Evolutionary conservation across 2,329 filamentous ascomycete genomes (phyloP), one percentile per base, ranked within the genome.

Genomic region (Tympanopsis confertula): DNA sequence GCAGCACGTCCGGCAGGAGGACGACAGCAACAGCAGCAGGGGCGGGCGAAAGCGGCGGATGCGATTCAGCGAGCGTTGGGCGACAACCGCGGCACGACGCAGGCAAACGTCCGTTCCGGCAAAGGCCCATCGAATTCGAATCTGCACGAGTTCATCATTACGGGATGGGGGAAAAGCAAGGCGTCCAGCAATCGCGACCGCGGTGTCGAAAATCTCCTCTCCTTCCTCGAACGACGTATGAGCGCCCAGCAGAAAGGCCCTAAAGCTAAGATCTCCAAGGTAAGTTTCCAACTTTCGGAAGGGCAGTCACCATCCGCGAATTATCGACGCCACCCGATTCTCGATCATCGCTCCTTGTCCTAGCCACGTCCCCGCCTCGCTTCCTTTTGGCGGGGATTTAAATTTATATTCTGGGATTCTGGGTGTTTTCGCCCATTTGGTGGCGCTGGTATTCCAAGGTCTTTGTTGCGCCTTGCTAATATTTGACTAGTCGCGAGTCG

Each of bases 141-240:
- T 14, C 42, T 58, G 33, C 52, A 58, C 39, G 50, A 58, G 13
- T 48, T 64, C 39, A 55, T 47, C 35, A 49, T 68, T 19, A 51
- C 49, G 20, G 63, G 63, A 20, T 65, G 62, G 61, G 62, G 59
- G 47, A 44, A 54, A 20, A 66, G 62, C 50, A 66, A 63, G 45
- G 59, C 58, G 2, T 54, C 62, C 24, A 54, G 52, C 14, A 61
- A 63, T 41, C 50, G 54, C 18, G 64, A 66, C 37, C 60, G 63
- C 20, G 63, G 63, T 19, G 42, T 61, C 35, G 56, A 59, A 43
- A 59, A 56, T 32, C 53, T 66, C 22, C 44, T 65, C 39, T 48
- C 55, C 26, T 68, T 64, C 46, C 56, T 68, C 38, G 62, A 65
- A 47, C 61, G 58, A 45, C 64, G 63, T 47, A 53, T 62, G 38